phyloP scores from a whole-genome alignment of 129 eudicot genomes.

The Erigeron canadensis region DNA sequence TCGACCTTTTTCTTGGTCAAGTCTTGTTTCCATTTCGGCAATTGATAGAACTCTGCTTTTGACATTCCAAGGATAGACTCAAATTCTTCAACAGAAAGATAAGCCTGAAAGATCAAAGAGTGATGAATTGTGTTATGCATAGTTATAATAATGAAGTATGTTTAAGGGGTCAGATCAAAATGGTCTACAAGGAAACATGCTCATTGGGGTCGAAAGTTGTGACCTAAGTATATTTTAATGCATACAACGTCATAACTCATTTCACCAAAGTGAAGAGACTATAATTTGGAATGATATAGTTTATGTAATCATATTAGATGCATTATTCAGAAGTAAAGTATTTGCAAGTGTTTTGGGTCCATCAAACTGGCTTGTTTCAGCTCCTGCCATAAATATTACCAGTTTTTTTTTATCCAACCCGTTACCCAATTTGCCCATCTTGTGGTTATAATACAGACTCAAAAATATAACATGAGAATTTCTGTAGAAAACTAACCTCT shows the following conservation, averaged over 20 bases:
- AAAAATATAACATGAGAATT: background rate
- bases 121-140: background rate
- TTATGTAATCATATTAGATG: too few relatives aligned
- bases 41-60: slow-evolving; percentile 65
- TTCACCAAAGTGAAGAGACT: background rate
- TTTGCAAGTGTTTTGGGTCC: background rate
- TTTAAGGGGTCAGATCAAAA: too few relatives aligned
- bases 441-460: background rate
- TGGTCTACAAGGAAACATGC: too few relatives aligned
- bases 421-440: background rate
- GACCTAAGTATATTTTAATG: too few relatives aligned
- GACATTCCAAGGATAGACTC: slow-evolving; percentile 56
- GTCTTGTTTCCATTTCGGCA: slow-evolving; percentile 95
- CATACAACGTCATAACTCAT: too few relatives aligned
- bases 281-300: too few relatives aligned
- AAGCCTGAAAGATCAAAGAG: slow-evolving; percentile 56
- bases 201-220: too few relatives aligned
- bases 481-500: slow-evolving; percentile 53
- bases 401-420: background rate
- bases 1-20: slow-evolving; percentile 72
- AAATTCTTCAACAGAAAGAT: slow-evolving; percentile 78
- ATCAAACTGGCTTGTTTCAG: slow-evolving; percentile 1
- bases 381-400: background rate
- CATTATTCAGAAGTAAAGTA: too few relatives aligned
- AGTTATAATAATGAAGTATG: too few relatives aligned